phyloP scores from a whole-genome alignment of 2,329 filamentous ascomycete species.

The Cordyceps farinosa region DNA sequence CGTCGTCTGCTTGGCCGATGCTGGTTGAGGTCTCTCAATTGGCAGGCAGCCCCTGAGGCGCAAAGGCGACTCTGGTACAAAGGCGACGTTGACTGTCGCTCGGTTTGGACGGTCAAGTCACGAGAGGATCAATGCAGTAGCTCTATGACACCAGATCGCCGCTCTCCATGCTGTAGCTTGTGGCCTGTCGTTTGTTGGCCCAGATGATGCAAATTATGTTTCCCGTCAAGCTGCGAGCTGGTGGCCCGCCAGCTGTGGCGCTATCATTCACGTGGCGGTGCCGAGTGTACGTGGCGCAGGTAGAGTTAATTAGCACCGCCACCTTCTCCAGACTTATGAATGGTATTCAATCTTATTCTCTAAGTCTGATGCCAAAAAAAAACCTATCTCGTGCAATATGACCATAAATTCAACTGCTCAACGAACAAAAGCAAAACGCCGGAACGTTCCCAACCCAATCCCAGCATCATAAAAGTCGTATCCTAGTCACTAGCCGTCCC shows the following conservation, averaged over 20 bases:
- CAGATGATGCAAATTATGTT: constrained; percentile 2
- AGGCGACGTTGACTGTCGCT: background rate
- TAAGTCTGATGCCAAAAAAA: background rate
- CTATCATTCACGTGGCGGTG: background rate
- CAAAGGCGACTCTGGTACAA: background rate
- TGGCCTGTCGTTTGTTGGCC: background rate
- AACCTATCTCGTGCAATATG: background rate
- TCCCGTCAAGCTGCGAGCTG: background rate
- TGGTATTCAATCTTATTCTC: constrained; percentile 3
- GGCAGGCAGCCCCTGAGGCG: background rate
- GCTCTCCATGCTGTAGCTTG: background rate
- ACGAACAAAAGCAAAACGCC: constrained; percentile 4
- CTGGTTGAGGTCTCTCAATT: background rate
- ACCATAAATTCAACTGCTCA: background rate
- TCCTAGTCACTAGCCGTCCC: background rate
- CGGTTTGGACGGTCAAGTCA: background rate
- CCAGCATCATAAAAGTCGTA: constrained; percentile 13
- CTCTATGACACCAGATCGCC: background rate
- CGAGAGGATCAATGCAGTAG: background rate
- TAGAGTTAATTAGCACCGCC: background rate
- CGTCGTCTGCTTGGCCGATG: background rate
- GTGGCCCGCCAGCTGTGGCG: too few species aligned
- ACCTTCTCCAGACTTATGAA: background rate
- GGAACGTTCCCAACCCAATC: background rate
- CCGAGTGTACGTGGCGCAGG: too few species aligned